Evolutionary conservation across 176 grass and related monocot genomes (phyloP).

Genomic region (Carex kokanica): DNA sequence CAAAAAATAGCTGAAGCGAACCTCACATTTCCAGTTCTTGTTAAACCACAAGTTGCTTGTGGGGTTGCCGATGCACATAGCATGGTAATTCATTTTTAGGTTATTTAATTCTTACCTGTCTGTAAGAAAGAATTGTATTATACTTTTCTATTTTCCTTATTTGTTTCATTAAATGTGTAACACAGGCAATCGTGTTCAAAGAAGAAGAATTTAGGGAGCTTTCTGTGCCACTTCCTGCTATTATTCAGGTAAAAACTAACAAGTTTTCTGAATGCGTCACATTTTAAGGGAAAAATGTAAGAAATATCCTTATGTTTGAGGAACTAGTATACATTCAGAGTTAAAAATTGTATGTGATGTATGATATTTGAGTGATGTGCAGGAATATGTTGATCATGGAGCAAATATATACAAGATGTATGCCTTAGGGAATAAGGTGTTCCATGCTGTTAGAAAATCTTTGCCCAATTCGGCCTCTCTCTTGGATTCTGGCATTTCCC

Average conservation of each 20-base stretch:
- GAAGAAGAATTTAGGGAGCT: conserved; percentile 74
- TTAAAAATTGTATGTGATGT: neutral
- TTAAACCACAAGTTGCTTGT: conserved; percentile 97
- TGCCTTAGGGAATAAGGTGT: conserved; percentile 72
- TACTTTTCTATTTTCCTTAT: conserved; percentile 9
- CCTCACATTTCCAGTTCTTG: conserved; percentile 79
- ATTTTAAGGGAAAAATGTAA: conserved; percentile 8
- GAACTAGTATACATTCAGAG: neutral
- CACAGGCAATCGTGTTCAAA: conserved; percentile 85
- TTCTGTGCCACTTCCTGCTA: conserved; percentile 74
- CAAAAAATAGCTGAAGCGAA: conserved; percentile 57
- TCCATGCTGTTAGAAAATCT: conserved; percentile 73
- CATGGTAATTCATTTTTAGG: conserved; percentile 57
- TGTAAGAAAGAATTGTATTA: neutral
- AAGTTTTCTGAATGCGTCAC: conserved; percentile 9
- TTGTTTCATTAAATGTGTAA: conserved; percentile 14
- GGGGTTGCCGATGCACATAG: conserved; percentile 91
- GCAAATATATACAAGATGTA: conserved; percentile 91
- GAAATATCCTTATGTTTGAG: neutral
- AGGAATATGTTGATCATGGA: conserved; percentile 96
- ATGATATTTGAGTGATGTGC: conserved; percentile 23
- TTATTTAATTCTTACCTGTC: conserved; percentile 17
- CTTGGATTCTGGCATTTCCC: conserved; percentile 40
- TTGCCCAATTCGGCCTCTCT: conserved; percentile 89
- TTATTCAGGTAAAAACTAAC: conserved; percentile 67